Conservation (phyloP, 345 rosid species). For the Pistacia atlantica region DNA sequence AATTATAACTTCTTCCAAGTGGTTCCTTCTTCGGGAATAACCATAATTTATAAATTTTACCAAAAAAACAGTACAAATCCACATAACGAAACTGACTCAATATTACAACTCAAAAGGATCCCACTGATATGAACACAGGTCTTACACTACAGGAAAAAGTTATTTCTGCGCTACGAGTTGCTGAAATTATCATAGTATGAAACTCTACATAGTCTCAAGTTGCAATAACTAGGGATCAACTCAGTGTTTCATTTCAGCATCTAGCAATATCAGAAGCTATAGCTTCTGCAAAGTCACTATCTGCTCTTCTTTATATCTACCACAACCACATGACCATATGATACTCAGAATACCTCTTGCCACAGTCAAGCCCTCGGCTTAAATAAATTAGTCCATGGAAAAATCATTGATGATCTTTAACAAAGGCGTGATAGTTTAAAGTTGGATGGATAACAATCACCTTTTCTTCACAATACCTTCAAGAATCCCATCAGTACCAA, state of each 20-base stretch:
- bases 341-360: not conserved
- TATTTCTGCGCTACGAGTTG: not conserved
- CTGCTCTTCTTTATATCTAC: not conserved
- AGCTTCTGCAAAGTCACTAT: not conserved
- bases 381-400: not conserved
- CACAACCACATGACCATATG: not conserved
- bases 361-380: not conserved
- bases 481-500: conserved; percentile 65
- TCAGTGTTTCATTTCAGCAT: not conserved
- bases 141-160: not conserved
- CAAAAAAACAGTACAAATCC: too few species aligned
- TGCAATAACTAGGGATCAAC: not conserved
- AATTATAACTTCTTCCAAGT: too few species aligned
- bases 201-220: not conserved
- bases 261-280: not conserved
- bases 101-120: not conserved
- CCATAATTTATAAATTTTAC: too few species aligned
- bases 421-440: not conserved
- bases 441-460: conserved; percentile 12
- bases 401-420: not conserved
- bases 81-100: not conserved
- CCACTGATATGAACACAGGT: not conserved
- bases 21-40: too few species aligned
- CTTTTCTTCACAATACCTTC: conserved; percentile 75
- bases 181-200: not conserved